These are phyloP conservation scores for Clarireedia paspali DNA, from an alignment of 2,329 filamentous ascomycete species.

Conservation along the genomic window DNA sequence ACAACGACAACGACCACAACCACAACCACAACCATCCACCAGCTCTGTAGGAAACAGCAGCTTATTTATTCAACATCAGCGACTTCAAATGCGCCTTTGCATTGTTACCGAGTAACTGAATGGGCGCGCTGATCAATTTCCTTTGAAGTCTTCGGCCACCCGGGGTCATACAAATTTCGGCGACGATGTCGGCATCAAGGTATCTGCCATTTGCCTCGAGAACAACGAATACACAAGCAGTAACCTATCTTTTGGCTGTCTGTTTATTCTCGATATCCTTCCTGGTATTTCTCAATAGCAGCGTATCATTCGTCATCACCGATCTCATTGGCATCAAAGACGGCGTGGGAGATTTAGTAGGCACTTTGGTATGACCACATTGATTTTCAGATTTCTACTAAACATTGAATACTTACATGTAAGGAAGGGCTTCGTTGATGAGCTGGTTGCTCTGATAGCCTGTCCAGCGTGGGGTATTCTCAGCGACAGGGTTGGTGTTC, in stretches of 20 bases:
- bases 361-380: conserved; percentile 47
- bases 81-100: neutral
- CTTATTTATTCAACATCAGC: no score
- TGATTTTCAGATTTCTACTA: neutral
- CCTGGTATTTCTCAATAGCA: conserved; percentile 82
- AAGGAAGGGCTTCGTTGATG: conserved; percentile 63
- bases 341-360: conserved; percentile 71
- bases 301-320: conserved; percentile 77
- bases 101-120: neutral
- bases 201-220: conserved; percentile 47
- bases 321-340: conserved; percentile 69
- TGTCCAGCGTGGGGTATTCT: conserved; percentile 74
- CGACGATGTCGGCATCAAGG: conserved; percentile 16
- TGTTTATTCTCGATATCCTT: conserved; percentile 84
- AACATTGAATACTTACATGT: conserved; percentile 6
- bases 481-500: conserved; percentile 69
- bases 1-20: no score
- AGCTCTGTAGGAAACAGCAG: no score
- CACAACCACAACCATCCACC: no score
- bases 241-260: conserved; percentile 73
- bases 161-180: conserved; percentile 1
- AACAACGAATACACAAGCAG: conserved; percentile 54
- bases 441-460: conserved; percentile 72
- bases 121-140: neutral
- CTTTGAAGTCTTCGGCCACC: neutral